phyloP scores from a whole-genome alignment of 1,139 yeast species.

The Suhomyces kunorum region DNA sequence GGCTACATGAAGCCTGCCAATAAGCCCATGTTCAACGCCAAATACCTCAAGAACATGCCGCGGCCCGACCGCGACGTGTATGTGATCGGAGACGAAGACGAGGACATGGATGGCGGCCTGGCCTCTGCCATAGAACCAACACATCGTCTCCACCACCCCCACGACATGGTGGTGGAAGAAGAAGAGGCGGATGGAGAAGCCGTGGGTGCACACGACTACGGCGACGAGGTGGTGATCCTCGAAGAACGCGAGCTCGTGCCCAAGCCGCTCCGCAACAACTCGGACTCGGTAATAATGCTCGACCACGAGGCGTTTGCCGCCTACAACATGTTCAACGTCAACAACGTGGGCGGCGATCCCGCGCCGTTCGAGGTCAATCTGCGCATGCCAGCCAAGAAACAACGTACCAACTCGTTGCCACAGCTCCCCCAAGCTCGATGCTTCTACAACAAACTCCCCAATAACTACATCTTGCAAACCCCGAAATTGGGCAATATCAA shows the following conservation, averaged over 20 bases:
- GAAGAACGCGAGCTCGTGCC: constrained; percentile 22
- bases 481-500: constrained; percentile 48
- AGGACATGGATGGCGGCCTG: constrained; percentile 15
- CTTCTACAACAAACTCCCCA: constrained; percentile 43
- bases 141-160: constrained; percentile 5
- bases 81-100: constrained; percentile 20
- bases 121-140: constrained; percentile 8
- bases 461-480: constrained; percentile 39
- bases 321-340: constrained; percentile 45
- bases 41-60: constrained; percentile 12
- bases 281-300: constrained; percentile 39
- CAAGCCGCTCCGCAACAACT: constrained; percentile 31
- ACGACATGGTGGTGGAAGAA: constrained; percentile 12
- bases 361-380: constrained; percentile 16
- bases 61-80: constrained; percentile 12
- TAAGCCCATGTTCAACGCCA: constrained; percentile 14
- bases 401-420: constrained; percentile 69
- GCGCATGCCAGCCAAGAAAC: constrained; percentile 40
- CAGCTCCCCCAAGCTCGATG: constrained; percentile 59
- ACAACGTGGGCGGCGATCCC: constrained; percentile 16
- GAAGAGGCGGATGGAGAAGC: too few species aligned
- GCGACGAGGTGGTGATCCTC: constrained; percentile 22
- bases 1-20: constrained; percentile 1
- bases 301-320: constrained; percentile 47
- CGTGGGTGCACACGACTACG: too few species aligned